A percentile compares a stretch with the other conserved stretches of the same genome.
Conservation (phyloP, 257 asterid genomes). For the Gentiana dahurica region DNA sequence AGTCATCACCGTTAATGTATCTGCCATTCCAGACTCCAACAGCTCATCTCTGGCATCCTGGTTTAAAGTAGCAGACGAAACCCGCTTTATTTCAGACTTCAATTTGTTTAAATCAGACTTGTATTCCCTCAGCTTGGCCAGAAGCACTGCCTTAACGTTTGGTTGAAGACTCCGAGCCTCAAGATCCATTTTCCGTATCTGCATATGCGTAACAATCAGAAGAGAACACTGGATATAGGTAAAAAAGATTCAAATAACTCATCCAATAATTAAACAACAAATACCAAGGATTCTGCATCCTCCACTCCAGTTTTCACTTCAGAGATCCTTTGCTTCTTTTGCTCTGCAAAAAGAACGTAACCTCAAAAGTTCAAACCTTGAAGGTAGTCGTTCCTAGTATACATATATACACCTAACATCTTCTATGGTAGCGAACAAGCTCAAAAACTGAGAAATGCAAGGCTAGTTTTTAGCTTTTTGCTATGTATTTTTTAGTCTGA, state of each 20-base stretch:
- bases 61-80: conserved; percentile 40
- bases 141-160: conserved; percentile 62
- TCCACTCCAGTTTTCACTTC: conserved; percentile 58
- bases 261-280: not conserved
- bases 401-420: not conserved
- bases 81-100: conserved; percentile 56
- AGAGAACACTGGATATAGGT: not conserved
- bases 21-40: conserved; percentile 80
- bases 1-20: conserved; percentile 42
- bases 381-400: not conserved
- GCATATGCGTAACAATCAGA: conserved; percentile 15
- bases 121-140: conserved; percentile 74
- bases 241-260: not conserved
- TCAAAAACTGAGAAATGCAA: not conserved
- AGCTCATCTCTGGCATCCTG: conserved; percentile 79
- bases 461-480: not conserved
- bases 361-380: too few species aligned
- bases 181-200: conserved; percentile 81
- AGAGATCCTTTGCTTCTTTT: conserved; percentile 57
- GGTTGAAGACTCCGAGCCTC: conserved; percentile 84
- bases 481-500: not conserved
- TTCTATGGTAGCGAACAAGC: not conserved
- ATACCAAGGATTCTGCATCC: conserved; percentile 74
- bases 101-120: conserved; percentile 71
- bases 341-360: conserved; percentile 37